Evolutionary conservation across 345 rosid species (phyloP), one percentile per base, ranked within the genome.

Genomic region (Eucalyptus polyanthemos): DNA sequence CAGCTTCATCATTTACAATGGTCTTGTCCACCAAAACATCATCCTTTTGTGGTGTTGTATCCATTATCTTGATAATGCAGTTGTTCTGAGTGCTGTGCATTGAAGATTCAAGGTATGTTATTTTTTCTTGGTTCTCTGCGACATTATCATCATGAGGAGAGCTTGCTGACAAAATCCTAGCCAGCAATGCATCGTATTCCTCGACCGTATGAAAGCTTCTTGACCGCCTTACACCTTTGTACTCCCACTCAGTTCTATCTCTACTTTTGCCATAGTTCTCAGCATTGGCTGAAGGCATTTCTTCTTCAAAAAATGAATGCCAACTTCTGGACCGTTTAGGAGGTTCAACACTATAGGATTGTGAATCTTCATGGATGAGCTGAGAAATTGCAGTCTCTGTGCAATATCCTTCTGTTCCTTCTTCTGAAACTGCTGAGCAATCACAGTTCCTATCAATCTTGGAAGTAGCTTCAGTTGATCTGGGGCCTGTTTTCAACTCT

Each of bases 191-290:
- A 83, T 93, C 92, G 25, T 85, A 92, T 56, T 93, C 94, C 86
- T 92, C 91, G 37, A 91, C 91, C 3, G 95, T 91, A 80, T 93
- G 93, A 86, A 92, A 92, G 87, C 92, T 91, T 90, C 91, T 88
- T 16, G 89, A 58, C 40, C 88, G 76, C 3, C 10, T 58, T 40
- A 34, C 19, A 31, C 90, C 80, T 51, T 87, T 16, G 58, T 44
- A 44, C 50, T 88, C 51, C 86, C 27, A 25, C 53, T 67, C 49
- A 3, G 72, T 37, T n/a, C 86, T 83, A 51, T 91, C 88, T 13
- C 44, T 87, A 58, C 51, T 50, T 29, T 53, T 86, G n/a, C 88
- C 53, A 58, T 53, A 80, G 54, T 91, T 88, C 54, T 60, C 90
- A 6, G 31, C 25, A 37, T 58, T 34, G 67, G 34, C 25, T 45